Conservation (phyloP, 163 green algal genomes). For the Scenedesmus sp. region DNA sequence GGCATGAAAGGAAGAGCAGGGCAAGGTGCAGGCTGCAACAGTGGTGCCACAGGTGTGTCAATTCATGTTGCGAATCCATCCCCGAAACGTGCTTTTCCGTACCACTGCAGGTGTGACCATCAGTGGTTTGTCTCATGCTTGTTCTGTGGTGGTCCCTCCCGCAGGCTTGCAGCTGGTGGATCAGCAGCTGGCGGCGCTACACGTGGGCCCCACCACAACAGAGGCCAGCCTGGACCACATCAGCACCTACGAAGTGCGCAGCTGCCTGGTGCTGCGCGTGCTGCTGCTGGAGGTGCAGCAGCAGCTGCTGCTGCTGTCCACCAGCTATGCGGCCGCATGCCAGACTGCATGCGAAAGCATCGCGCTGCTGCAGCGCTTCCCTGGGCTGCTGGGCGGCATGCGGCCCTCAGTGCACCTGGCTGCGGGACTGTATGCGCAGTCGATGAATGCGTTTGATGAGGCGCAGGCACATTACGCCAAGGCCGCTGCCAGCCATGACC, state of each 20-base stretch:
- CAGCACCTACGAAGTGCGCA: not conserved
- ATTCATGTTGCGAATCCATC: not conserved
- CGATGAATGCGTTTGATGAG: conserved; percentile 10
- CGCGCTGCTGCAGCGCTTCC: conserved; percentile 38
- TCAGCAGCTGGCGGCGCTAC: conserved; percentile 20
- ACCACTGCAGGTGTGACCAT: too few species aligned
- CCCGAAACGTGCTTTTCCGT: too few species aligned
- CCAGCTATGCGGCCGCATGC: conserved; percentile 32
- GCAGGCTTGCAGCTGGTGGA: conserved; percentile 41
- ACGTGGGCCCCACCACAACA: not conserved
- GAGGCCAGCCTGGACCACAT: conserved; percentile 19
- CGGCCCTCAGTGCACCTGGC: conserved; percentile 30
- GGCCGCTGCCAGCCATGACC: conserved; percentile 17
- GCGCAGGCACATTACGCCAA: conserved; percentile 22
- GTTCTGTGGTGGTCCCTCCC: not conserved
- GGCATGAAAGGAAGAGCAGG: too few species aligned
- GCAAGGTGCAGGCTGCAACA: not conserved
- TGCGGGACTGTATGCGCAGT: conserved; percentile 49
- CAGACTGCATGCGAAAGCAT: conserved; percentile 15
- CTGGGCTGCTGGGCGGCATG: conserved; percentile 24
- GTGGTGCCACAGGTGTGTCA: not conserved
- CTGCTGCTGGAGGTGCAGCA: conserved; percentile 42
- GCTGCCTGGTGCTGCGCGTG: conserved; percentile 36
- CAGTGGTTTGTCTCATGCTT: not conserved
- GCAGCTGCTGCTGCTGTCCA: conserved; percentile 48